Conservation (phyloP, 495 filamentous ascomycete species). For the Penicillium desertorum region DNA sequence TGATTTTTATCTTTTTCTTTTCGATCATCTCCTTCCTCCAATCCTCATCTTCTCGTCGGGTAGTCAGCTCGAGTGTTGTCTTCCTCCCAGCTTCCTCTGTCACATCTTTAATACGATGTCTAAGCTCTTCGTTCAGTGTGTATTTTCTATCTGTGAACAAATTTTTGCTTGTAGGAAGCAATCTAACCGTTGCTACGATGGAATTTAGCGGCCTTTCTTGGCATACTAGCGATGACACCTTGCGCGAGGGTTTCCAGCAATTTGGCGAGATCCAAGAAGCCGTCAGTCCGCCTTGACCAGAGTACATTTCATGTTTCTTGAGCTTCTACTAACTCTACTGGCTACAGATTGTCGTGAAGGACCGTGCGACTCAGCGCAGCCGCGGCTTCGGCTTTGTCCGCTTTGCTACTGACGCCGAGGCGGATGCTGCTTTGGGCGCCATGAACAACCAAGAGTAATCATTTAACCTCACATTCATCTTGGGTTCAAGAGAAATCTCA, state of each 20-base stretch:
- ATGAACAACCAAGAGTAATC: slow-evolving; percentile 97
- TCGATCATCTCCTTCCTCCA: slow-evolving; percentile 5
- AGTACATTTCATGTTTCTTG: background rate
- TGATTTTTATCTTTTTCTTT: slow-evolving; percentile 6
- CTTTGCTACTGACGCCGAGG: slow-evolving; percentile 78
- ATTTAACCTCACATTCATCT: background rate
- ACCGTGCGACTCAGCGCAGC: slow-evolving; percentile 92
- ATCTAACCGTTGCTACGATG: slow-evolving; percentile 13
- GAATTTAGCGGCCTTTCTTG: slow-evolving; percentile 82
- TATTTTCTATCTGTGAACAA: slow-evolving; percentile 1
- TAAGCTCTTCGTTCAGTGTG: slow-evolving; percentile 35
- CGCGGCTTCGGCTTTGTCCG: slow-evolving; percentile 97
- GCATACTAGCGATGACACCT: slow-evolving; percentile 87
- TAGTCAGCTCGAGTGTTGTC: background rate
- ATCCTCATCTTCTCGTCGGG: slow-evolving; percentile 3
- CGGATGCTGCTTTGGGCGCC: slow-evolving; percentile 69
- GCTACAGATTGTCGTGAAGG: slow-evolving; percentile 88
- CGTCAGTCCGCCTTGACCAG: slow-evolving; percentile 55
- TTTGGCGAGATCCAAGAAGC: slow-evolving; percentile 90
- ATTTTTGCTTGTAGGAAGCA: background rate
- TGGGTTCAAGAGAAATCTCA: background rate
- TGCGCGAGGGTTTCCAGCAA: slow-evolving; percentile 84
- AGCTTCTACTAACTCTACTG: slow-evolving; percentile 20
- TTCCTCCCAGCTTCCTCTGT: slow-evolving; percentile 1
- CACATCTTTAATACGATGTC: slow-evolving; percentile 20